Conservation (phyloP, 352 stramenopile genomes). For the Phytophthora pini region DNA sequence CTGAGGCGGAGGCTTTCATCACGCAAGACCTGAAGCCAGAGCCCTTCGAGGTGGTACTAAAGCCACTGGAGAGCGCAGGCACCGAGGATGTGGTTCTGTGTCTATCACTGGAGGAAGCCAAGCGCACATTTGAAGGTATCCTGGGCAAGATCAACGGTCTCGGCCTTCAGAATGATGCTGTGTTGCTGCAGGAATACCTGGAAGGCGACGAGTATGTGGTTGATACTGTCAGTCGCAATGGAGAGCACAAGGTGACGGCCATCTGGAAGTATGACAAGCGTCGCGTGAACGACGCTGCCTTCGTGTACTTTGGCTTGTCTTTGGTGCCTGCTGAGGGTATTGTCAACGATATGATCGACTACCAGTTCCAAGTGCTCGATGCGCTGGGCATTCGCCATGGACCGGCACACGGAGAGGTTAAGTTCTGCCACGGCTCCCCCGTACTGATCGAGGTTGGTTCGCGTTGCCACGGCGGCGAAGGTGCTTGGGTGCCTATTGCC, state of each 20-base stretch:
- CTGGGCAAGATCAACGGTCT: conserved; percentile 89
- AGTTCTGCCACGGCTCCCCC: conserved; percentile 83
- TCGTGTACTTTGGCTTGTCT: conserved; percentile 94
- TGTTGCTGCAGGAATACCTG: conserved; percentile 94
- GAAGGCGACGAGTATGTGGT: conserved; percentile 96
- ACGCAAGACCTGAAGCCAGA: conserved; percentile 61
- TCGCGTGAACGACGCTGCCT: conserved; percentile 92
- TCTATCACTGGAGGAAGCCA: conserved; percentile 71
- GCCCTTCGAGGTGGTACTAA: conserved; percentile 91
- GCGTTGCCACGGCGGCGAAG: conserved; percentile 96
- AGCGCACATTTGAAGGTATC: conserved; percentile 86
- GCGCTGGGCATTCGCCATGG: conserved; percentile 78
- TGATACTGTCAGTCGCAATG: conserved; percentile 94
- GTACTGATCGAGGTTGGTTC: conserved; percentile 97
- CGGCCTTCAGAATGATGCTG: conserved; percentile 84
- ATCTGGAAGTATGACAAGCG: conserved; percentile 99
- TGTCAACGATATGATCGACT: conserved; percentile 84
- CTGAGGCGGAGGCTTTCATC: conserved; percentile 78
- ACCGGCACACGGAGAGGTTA: conserved; percentile 84
- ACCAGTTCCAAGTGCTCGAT: conserved; percentile 83
- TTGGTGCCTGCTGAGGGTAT: conserved; percentile 72
- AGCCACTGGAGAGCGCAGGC: conserved; percentile 84
- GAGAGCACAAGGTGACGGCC: conserved; percentile 94
- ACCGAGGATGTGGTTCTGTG: conserved; percentile 87
- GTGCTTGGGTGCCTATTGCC: conserved; percentile 92